Conservation (phyloP, 2,329 filamentous ascomycete genomes). For the Didymosphaeria variabile region DNA sequence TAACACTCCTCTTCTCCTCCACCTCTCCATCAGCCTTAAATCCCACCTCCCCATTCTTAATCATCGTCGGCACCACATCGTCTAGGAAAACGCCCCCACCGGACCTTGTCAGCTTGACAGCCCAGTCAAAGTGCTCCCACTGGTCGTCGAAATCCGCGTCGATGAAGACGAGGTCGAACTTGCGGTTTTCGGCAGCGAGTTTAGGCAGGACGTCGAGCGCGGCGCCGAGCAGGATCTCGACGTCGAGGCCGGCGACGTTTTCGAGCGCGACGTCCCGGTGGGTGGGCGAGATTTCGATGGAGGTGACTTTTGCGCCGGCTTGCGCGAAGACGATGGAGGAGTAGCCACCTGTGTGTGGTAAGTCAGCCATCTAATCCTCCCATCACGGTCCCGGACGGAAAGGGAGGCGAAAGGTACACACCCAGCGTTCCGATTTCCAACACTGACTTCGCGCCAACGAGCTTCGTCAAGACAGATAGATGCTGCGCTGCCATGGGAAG, state of each 20-base stretch:
- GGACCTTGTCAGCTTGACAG: conserved; percentile 48
- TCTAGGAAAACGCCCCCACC: conserved; percentile 56
- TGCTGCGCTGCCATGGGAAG: conserved; percentile 21
- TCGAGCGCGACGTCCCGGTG: conserved; percentile 55
- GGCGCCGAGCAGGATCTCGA: conserved; percentile 55
- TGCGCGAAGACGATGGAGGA: conserved; percentile 59
- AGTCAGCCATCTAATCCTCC: not conserved
- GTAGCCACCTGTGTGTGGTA: conserved; percentile 52
- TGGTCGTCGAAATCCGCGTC: conserved; percentile 59
- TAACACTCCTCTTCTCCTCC: conserved; percentile 36
- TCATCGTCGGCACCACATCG: conserved; percentile 53
- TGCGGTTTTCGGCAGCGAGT: conserved; percentile 50
- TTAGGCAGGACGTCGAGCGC: conserved; percentile 52
- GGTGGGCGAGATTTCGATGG: conserved; percentile 58
- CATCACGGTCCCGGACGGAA: not conserved
- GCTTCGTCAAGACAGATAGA: conserved; percentile 22
- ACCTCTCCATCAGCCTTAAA: not conserved
- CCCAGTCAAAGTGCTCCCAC: conserved; percentile 56
- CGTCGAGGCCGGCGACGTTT: conserved; percentile 54
- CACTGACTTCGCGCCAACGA: conserved; percentile 20
- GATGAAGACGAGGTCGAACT: conserved; percentile 60
- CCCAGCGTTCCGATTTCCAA: conserved; percentile 62
- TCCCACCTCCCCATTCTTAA: conserved; percentile 36
- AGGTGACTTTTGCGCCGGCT: conserved; percentile 54
- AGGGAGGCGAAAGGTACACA: not conserved